These are phyloP conservation scores for Clarireedia hainanense DNA, from an alignment of 2,329 filamentous ascomycete species.

Conservation along the genomic window DNA sequence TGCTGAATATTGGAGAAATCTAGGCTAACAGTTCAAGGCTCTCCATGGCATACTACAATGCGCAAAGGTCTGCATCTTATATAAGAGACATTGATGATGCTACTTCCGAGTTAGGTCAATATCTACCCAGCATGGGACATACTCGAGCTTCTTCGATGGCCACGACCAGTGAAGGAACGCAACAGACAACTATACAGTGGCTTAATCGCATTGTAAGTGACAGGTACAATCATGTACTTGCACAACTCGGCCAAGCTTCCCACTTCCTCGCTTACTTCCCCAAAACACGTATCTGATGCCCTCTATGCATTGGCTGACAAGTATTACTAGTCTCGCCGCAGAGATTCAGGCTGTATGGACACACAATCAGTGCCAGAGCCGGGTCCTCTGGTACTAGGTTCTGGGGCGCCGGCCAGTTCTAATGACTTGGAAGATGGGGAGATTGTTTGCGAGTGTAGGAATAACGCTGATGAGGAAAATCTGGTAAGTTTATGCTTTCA, in stretches of 20 bases:
- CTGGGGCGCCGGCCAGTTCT: neutral
- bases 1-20: neutral
- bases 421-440: neutral
- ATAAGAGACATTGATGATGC: too few species aligned
- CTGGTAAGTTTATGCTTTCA: neutral
- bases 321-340: too few species aligned
- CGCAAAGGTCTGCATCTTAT: neutral
- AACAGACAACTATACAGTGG: constrained; percentile 2
- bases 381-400: too few species aligned
- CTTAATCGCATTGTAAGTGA: constrained; percentile 4
- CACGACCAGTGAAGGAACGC: neutral
- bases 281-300: too few species aligned
- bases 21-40: neutral
- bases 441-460: neutral
- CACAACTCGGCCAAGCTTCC: too few species aligned
- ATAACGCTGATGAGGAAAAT: neutral
- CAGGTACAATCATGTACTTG: neutral
- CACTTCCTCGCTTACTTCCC: too few species aligned
- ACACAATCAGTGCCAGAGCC: too few species aligned
- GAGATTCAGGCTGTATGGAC: too few species aligned
- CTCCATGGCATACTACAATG: neutral
- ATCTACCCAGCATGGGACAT: neutral
- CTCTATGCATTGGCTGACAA: too few species aligned
- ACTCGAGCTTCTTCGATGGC: neutral
- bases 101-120: neutral